Evolutionary conservation across 2,329 filamentous ascomycete genomes (phyloP).

Genomic region (Sphaceloma murrayae): DNA sequence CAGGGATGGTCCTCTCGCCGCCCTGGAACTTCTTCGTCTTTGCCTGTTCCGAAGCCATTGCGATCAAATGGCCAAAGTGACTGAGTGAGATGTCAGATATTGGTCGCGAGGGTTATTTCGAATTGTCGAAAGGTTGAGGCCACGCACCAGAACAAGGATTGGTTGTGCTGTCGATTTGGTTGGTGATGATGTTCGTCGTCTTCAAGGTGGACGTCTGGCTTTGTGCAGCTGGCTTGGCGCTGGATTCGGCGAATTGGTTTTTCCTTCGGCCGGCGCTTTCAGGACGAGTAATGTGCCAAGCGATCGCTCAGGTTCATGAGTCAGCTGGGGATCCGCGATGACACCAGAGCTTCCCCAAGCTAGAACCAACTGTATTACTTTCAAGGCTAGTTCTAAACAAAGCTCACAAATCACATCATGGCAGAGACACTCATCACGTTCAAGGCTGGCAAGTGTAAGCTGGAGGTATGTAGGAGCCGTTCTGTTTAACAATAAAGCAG

Average conservation of each 20-base stretch:
- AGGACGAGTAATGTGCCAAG: neutral
- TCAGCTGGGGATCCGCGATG: neutral
- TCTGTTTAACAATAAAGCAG: slow-evolving; percentile 30
- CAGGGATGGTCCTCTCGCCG: slow-evolving; percentile 84
- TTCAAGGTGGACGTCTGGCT: slow-evolving; percentile 8
- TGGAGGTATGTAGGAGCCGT: slow-evolving; percentile 62
- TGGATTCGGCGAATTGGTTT: neutral
- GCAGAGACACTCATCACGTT: slow-evolving; percentile 84
- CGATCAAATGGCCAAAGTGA: slow-evolving; percentile 14
- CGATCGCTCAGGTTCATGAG: too few relatives aligned
- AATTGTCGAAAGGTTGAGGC: neutral
- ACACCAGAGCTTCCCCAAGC: slow-evolving; percentile 4
- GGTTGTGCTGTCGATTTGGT: slow-evolving; percentile 7
- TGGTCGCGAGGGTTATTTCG: neutral
- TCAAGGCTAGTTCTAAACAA: too few relatives aligned
- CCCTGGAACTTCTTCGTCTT: slow-evolving; percentile 95
- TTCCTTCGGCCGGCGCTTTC: neutral
- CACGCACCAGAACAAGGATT: slow-evolving; percentile 8
- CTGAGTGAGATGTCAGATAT: slow-evolving; percentile 4
- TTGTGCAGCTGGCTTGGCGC: slow-evolving; percentile 3
- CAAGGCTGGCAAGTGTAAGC: slow-evolving; percentile 83
- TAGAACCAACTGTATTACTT: too few relatives aligned
- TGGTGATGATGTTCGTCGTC: slow-evolving; percentile 9
- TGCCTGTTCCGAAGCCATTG: slow-evolving; percentile 29
- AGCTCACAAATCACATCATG: too few relatives aligned